Conservation (phyloP, 73 alveolate genomes). For the Halteria grandinella region DNA sequence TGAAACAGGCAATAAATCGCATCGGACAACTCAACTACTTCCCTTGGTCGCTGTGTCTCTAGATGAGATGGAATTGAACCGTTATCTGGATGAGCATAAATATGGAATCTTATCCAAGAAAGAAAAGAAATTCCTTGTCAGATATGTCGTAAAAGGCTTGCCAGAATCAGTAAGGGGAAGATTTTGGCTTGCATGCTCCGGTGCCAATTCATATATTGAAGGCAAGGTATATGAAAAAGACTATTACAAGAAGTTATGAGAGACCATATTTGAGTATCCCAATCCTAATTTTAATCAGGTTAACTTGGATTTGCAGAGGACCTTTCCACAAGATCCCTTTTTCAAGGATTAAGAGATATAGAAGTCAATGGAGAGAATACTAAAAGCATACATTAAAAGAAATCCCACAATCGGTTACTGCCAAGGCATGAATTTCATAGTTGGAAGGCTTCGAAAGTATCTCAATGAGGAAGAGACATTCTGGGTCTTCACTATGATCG, state of each 20-base stretch:
- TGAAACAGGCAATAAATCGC: too few species aligned
- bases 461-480: slow-evolving; percentile 49
- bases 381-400: slow-evolving; percentile 52
- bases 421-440: slow-evolving; percentile 64
- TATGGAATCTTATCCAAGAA: neutral
- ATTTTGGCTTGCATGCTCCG: slow-evolving; percentile 42
- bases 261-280: neutral
- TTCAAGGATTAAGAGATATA: neutral
- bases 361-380: slow-evolving; percentile 41
- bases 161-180: slow-evolving; percentile 2
- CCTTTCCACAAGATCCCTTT: slow-evolving; percentile 19
- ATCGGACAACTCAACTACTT: too few species aligned
- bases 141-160: slow-evolving; percentile 28
- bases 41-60: too few species aligned
- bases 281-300: slow-evolving; percentile 38
- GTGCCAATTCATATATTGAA: slow-evolving; percentile 22
- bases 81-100: too few species aligned
- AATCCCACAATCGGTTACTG: slow-evolving; percentile 63
- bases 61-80: too few species aligned
- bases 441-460: slow-evolving; percentile 48
- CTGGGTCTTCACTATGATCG: slow-evolving; percentile 52
- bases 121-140: slow-evolving; percentile 16
- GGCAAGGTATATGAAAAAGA: neutral
- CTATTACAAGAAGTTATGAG: slow-evolving; percentile 29
- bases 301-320: slow-evolving; percentile 30